Conservation (phyloP, 805 yeast genomes). For the Priceomyces medius region DNA sequence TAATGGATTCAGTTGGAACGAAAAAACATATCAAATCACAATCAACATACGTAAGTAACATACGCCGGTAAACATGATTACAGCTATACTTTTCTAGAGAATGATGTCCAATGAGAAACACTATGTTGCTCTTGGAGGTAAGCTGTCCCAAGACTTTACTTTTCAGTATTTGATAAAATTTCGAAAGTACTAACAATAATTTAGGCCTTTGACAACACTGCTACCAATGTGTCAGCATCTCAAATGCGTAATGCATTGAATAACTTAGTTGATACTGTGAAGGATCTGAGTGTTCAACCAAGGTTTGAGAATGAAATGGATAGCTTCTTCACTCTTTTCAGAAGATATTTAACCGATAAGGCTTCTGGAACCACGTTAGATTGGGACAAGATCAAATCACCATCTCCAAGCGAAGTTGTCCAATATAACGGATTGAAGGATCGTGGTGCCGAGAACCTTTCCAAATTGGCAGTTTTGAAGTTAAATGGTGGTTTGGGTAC, state of each 20-base stretch:
- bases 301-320: slow-evolving; percentile 91
- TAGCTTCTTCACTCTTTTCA: slow-evolving; percentile 86
- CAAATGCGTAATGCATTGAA: slow-evolving; percentile 97
- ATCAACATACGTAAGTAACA: slow-evolving; percentile 59
- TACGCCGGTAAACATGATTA: background rate
- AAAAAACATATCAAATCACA: slow-evolving; percentile 70
- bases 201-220: slow-evolving; percentile 89
- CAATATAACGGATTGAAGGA: slow-evolving; percentile 56
- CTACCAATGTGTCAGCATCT: slow-evolving; percentile 93
- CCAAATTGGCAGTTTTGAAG: slow-evolving; percentile 91
- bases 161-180: no score
- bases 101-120: no score
- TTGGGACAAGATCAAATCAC: slow-evolving; percentile 96
- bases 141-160: background rate
- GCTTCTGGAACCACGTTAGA: slow-evolving; percentile 81
- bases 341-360: slow-evolving; percentile 87
- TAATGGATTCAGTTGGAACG: slow-evolving; percentile 12
- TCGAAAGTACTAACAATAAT: slow-evolving; percentile 18
- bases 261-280: slow-evolving; percentile 80
- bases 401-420: slow-evolving; percentile 85
- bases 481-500: slow-evolving; percentile 98
- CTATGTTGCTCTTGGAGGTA: background rate
- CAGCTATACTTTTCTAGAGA: no score
- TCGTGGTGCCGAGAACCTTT: slow-evolving; percentile 46
- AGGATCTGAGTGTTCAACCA: slow-evolving; percentile 45